Percentiles rank a stretch among this genome's conserved stretches.
Conservation (phyloP, 2,329 filamentous ascomycete genomes). For the Xylaria sp. region DNA sequence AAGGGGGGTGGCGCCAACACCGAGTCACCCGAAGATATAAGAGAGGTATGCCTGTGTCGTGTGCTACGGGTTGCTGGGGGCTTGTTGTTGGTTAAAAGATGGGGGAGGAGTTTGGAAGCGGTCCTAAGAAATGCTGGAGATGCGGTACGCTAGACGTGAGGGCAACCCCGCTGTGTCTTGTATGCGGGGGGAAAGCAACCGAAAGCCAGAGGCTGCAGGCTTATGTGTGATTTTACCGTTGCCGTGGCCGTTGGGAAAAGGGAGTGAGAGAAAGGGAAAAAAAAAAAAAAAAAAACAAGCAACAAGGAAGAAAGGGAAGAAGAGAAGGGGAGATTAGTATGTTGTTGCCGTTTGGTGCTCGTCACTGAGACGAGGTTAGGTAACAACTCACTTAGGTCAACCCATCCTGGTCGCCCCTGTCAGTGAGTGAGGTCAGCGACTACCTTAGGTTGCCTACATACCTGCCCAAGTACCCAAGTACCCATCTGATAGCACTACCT, state of each 20-base stretch:
- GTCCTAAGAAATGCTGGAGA: neutral
- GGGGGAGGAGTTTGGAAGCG: neutral
- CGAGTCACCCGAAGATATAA: neutral
- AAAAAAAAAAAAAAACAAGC: neutral
- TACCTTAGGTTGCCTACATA: too few relatives aligned
- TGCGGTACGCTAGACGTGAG: neutral
- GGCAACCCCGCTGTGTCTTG: neutral
- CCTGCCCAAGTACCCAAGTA: too few relatives aligned
- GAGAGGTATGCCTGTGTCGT: too few relatives aligned
- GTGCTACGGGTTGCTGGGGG: neutral
- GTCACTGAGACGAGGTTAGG: neutral
- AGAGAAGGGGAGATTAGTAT: neutral
- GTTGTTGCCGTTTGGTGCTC: neutral
- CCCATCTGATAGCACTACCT: too few relatives aligned
- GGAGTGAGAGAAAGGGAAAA: neutral
- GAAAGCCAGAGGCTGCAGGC: too few relatives aligned
- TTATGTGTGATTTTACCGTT: too few relatives aligned
- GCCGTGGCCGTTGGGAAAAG: too few relatives aligned
- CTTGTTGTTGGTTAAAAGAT: neutral
- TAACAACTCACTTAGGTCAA: neutral
- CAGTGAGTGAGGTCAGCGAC: too few relatives aligned
- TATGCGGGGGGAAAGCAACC: neutral
- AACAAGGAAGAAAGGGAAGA: neutral
- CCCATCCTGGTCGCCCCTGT: too few relatives aligned
- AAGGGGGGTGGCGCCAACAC: neutral